Percentiles rank a stretch among this genome's conserved stretches.
phyloP scores from a whole-genome alignment of 106 monocot species.

The Dendrobium catenatum region DNA sequence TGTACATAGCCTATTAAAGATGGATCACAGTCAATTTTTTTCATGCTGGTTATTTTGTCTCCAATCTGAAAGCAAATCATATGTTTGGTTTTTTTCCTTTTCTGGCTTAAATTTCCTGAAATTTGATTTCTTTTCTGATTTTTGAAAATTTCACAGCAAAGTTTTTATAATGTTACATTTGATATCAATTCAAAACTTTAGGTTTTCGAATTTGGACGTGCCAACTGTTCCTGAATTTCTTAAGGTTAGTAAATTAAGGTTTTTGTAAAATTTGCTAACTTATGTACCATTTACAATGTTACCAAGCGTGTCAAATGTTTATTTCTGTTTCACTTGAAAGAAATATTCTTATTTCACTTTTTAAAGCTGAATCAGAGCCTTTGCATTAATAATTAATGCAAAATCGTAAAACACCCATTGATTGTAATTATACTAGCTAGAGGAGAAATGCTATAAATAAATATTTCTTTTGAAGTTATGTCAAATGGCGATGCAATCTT shows the following conservation, averaged over 20 bases:
- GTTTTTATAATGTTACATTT: not conserved
- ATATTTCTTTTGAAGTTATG: not conserved
- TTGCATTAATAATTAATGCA: not conserved
- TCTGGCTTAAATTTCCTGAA: not conserved
- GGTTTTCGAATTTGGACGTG: conserved; percentile 14
- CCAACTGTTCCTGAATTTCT: conserved; percentile 11
- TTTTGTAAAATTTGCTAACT: not conserved
- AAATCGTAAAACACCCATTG: not conserved
- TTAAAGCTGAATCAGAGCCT: not conserved
- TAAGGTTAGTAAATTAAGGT: conserved; percentile 18
- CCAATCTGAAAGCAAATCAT: not conserved
- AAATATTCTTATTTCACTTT: not conserved
- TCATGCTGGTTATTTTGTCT: not conserved
- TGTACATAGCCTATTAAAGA: not conserved
- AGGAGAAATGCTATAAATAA: not conserved
- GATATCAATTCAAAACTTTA: conserved; percentile 7
- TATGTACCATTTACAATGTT: not conserved
- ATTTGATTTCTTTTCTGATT: conserved; percentile 2
- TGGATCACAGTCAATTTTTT: not conserved
- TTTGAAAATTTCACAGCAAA: not conserved
- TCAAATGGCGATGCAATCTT: not conserved
- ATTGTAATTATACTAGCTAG: not conserved
- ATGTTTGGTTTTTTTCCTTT: not conserved
- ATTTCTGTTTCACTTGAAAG: not conserved
- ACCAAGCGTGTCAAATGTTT: not conserved